Conservation (phyloP, 352 stramenopile species). For the Thalassiosira mediterranea region DNA sequence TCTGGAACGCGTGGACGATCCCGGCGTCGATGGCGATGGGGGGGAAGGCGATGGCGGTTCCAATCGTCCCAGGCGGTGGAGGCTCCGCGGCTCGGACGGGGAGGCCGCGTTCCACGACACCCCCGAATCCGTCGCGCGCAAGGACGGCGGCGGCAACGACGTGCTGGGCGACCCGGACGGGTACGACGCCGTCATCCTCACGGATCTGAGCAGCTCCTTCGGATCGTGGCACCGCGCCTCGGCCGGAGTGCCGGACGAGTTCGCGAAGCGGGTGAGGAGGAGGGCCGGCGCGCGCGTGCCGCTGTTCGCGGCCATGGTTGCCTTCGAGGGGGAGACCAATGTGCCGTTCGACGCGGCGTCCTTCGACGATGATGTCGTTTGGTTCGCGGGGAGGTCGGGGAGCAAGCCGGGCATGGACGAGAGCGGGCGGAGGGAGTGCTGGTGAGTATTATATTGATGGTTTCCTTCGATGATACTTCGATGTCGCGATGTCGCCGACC, state of each 20-base stretch:
- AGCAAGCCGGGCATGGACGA: slow-evolving; percentile 56
- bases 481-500: too few species aligned
- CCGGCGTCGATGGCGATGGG: too few species aligned
- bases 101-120: slow-evolving; percentile 68
- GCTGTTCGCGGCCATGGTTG: slow-evolving; percentile 70
- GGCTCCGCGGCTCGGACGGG: slow-evolving; percentile 49
- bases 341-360: slow-evolving; percentile 57
- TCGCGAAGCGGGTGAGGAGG: slow-evolving; percentile 32
- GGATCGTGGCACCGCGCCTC: slow-evolving; percentile 69
- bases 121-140: slow-evolving; percentile 30
- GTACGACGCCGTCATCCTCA: slow-evolving; percentile 73
- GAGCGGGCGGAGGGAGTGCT: not conserved
- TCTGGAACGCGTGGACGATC: slow-evolving; percentile 24
- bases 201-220: slow-evolving; percentile 57
- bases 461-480: too few species aligned
- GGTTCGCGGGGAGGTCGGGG: slow-evolving; percentile 59
- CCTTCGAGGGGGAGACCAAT: slow-evolving; percentile 38
- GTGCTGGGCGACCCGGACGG: slow-evolving; percentile 2
- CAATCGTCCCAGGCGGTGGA: slow-evolving; percentile 52
- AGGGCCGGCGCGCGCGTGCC: slow-evolving; percentile 43
- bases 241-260: slow-evolving; percentile 59
- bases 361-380: slow-evolving; percentile 52
- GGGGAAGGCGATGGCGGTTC: too few species aligned
- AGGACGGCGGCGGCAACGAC: not conserved
- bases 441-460: too few species aligned